Evolutionary conservation across 345 rosid genomes (phyloP), one percentile per base, ranked within the genome.

Genomic region (Salix purpurea): DNA sequence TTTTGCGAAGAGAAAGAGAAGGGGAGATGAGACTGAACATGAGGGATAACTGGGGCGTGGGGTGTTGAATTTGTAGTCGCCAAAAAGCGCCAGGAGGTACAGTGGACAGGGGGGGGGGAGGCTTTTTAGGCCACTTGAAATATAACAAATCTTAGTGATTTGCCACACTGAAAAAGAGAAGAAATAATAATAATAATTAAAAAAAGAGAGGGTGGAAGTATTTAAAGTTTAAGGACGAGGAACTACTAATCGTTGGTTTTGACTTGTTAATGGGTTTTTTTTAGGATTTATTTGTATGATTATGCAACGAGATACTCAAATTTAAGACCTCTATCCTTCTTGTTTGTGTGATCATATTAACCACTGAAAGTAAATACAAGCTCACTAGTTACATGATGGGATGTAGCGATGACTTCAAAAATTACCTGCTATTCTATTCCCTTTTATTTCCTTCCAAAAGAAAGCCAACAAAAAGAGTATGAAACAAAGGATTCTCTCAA

Each of bases 51-150:
- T 44, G 80, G 65, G 58, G 79, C 80, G 14, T 42, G 72, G 76
- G 87, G 73, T n/a, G 83, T 26, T 26, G 85, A 85, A 88, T 78
- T 88, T 90, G 88, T 90, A 88, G 92, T 71, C 64, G 66, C 68
- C 76, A 65, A 86, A 89, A 85, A 71, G 80, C 48, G 75, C 13
- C 52, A n/a, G 66, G 80, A 32, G 26, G 50, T 18, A 32, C 69
- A 15, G 19, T 73, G 58, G 70, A 44, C 71, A 44, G 64, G 52
- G 62, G 61, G 61, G 68, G 61, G 40, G 62, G 73, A 40, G 40
- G 32, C 77, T 81, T 68, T 81, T 71, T 19, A 14, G 79, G 68
- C 87, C 89, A 89, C 88, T 89, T 75, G 83, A 80, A 42, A 86
- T 32, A 26, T 34, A 74, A 79, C 66, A 70, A 82, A 24, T 77